Conservation (phyloP, 164 flowering plant genomes). For the Tinospora cordifolia region DNA sequence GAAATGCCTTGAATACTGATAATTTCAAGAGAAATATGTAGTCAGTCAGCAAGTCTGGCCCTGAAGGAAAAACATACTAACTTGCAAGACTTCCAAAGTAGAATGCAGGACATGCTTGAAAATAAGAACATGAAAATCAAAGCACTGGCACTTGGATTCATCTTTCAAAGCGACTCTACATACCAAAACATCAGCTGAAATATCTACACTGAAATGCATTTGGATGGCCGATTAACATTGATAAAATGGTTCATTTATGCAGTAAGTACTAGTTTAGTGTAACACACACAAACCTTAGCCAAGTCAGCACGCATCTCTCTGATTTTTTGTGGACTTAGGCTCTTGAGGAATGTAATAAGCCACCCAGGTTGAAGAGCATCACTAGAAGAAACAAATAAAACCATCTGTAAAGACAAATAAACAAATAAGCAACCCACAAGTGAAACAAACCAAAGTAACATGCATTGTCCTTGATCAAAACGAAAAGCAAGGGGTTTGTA, state of each 20-base stretch:
- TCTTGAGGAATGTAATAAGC: slow-evolving; percentile 60
- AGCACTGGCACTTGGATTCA: not conserved
- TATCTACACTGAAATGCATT: not conserved
- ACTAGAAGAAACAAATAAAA: slow-evolving; percentile 80
- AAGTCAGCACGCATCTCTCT: slow-evolving; percentile 57
- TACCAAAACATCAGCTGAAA: not conserved
- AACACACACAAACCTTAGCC: slow-evolving; percentile 53
- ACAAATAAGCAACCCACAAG: not conserved
- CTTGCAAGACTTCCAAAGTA: not conserved
- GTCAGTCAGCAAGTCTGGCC: not conserved
- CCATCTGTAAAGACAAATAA: slow-evolving; percentile 68
- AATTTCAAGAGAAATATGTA: slow-evolving; percentile 1
- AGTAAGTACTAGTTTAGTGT: not conserved
- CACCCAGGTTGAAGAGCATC: slow-evolving; percentile 83
- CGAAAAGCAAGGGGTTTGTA: too few relatives aligned
- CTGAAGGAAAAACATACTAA: not conserved
- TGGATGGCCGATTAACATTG: not conserved
- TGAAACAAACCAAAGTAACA: too few relatives aligned
- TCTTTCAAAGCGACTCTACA: not conserved
- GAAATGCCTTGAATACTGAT: slow-evolving; percentile 81
- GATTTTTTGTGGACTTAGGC: slow-evolving; percentile 37
- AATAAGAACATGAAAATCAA: not conserved
- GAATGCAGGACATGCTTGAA: not conserved
- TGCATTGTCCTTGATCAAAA: too few relatives aligned
- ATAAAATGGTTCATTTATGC: not conserved